phyloP scores from a whole-genome alignment of 495 filamentous ascomycete genomes.

The Hamigera avellanea region DNA sequence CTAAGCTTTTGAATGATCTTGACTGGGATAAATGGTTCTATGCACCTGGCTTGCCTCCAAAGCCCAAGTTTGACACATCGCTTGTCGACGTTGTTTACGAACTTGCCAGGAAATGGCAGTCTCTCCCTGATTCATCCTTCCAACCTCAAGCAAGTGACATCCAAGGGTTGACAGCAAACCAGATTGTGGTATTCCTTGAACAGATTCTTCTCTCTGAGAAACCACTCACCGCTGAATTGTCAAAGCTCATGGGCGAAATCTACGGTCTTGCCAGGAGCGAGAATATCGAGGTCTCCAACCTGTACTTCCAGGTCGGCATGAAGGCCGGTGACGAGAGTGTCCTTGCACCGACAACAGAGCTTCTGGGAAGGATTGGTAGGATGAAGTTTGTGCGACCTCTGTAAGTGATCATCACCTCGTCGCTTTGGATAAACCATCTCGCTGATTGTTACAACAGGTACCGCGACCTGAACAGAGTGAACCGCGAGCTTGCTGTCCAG shows the following conservation, averaged over 20 bases:
- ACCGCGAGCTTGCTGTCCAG: constrained; percentile 59
- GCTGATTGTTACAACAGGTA: constrained; percentile 33
- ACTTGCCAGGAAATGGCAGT: constrained; percentile 70
- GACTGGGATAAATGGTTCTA: constrained; percentile 91
- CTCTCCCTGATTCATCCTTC: constrained; percentile 38
- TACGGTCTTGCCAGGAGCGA: constrained; percentile 59
- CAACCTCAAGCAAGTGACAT: constrained; percentile 58
- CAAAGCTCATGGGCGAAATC: constrained; percentile 53
- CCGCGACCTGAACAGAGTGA: constrained; percentile 56
- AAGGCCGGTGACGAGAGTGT: constrained; percentile 54
- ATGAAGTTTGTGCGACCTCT: constrained; percentile 96
- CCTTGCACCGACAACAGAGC: constrained; percentile 56
- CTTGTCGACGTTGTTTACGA: constrained; percentile 77
- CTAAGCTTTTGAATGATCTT: constrained; percentile 53
- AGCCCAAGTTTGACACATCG: constrained; percentile 81
- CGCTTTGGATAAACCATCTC: background rate
- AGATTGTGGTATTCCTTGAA: constrained; percentile 84
- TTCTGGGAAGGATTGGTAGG: constrained; percentile 71
- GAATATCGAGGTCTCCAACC: constrained; percentile 74
- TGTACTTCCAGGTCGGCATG: constrained; percentile 70
- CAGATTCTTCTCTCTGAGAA: constrained; percentile 49
- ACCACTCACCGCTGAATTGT: constrained; percentile 48
- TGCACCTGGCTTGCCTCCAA: constrained; percentile 71
- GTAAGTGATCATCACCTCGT: constrained; percentile 22
- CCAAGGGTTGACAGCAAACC: constrained; percentile 63